A percentile compares a stretch with the other conserved stretches of the same genome.
Evolutionary conservation across 768 basidiomycete species (phyloP).

Genomic region (Termitomyces sp.): DNA sequence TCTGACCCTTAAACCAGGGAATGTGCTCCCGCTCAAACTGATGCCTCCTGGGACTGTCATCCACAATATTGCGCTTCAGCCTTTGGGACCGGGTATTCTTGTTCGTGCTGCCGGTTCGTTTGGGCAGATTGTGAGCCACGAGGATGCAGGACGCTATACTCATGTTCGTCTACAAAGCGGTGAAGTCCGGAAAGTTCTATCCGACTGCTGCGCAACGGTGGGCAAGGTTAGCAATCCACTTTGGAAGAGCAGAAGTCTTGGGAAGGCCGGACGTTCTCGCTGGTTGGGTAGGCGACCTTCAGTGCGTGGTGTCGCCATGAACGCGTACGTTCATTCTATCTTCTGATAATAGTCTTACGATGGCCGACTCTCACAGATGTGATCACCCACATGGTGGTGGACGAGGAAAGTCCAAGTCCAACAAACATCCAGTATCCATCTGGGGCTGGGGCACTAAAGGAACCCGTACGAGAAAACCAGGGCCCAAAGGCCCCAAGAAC

Average conservation of each 20-base stretch:
- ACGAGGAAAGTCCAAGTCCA: conserved; percentile 94
- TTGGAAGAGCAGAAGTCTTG: conserved; percentile 79
- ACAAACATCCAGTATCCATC: conserved; percentile 88
- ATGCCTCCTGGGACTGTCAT: conserved; percentile 91
- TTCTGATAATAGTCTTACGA: conserved; percentile 1
- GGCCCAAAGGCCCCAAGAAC: conserved; percentile 84
- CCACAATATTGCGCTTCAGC: conserved; percentile 77
- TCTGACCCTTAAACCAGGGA: conserved; percentile 81
- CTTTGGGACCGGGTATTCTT: conserved; percentile 72
- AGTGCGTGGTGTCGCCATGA: conserved; percentile 96
- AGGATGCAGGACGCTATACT: conserved; percentile 63
- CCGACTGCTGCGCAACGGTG: conserved; percentile 81
- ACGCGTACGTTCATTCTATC: conserved; percentile 54
- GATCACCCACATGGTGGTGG: conserved; percentile 98
- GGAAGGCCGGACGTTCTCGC: conserved; percentile 86
- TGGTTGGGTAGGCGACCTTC: conserved; percentile 84
- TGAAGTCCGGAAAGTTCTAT: conserved; percentile 82
- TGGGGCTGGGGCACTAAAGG: conserved; percentile 95
- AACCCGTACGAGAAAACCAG: conserved; percentile 87
- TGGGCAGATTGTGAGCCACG: conserved; percentile 76
- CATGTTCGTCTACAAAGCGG: conserved; percentile 88
- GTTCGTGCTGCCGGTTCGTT: conserved; percentile 88
- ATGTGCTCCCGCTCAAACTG: conserved; percentile 85
- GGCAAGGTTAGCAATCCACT: conserved; percentile 89
- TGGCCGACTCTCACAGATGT: conserved; percentile 34